These are phyloP conservation scores for Aspergillus brunneoviolaceus DNA, from an alignment of 2,329 filamentous ascomycete genomes.

Conservation along the genomic window DNA sequence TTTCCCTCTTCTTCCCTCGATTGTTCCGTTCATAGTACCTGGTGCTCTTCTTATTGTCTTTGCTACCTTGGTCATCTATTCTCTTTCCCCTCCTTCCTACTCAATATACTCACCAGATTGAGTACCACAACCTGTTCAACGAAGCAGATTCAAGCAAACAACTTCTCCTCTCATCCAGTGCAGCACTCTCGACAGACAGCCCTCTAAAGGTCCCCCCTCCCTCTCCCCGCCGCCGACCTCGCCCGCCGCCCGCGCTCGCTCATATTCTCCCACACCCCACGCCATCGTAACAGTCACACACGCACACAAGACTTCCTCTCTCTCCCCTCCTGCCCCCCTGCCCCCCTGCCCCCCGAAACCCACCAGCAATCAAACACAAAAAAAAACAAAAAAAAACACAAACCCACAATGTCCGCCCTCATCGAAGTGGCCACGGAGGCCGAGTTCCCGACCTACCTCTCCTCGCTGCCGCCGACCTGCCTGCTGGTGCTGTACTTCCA, in stretches of 20 bases:
- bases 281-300: neutral
- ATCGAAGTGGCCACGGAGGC: slow-evolving; percentile 72
- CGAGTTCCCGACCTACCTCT: slow-evolving; percentile 69
- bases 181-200: neutral
- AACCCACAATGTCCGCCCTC: slow-evolving; percentile 67
- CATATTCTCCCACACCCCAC: neutral
- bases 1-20: slow-evolving; percentile 11
- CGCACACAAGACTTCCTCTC: neutral
- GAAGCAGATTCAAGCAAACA: neutral
- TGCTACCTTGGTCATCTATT: too few relatives aligned
- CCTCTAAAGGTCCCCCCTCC: neutral
- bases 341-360: too few relatives aligned
- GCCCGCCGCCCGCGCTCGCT: neutral
- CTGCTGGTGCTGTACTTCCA: slow-evolving; percentile 91
- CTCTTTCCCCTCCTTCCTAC: neutral
- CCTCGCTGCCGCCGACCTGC: slow-evolving; percentile 64
- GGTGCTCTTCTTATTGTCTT: slow-evolving; percentile 5
- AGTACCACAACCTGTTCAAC: neutral
- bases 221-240: neutral
- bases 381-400: neutral
- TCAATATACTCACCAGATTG: neutral
- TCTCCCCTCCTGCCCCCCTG: neutral
- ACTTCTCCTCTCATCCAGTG: neutral
- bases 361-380: neutral
- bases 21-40: neutral